Evolutionary conservation across 2,329 filamentous ascomycete species (phyloP).

Genomic region (Clonostachys solani): DNA sequence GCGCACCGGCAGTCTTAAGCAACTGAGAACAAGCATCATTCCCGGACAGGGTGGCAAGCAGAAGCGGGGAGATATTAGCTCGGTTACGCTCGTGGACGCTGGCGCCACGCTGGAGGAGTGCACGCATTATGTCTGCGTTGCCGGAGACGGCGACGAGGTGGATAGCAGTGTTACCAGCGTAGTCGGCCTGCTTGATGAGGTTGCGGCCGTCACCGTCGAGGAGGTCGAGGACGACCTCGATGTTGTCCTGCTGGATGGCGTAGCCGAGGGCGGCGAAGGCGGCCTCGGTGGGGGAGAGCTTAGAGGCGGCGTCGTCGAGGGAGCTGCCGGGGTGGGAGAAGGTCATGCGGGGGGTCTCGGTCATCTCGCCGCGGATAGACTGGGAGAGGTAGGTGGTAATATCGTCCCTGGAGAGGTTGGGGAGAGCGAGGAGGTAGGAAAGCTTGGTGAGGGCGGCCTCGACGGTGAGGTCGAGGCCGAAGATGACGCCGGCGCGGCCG

Average conservation of each 20-base stretch:
- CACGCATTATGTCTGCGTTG: conserved; percentile 49
- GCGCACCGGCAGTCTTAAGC: conserved; percentile 54
- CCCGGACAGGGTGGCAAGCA: conserved; percentile 55
- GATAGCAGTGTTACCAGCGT: conserved; percentile 72
- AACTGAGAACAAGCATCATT: conserved; percentile 48
- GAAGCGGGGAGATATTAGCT: conserved; percentile 63
- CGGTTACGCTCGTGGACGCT: conserved; percentile 63
- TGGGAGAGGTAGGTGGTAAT: conserved; percentile 68
- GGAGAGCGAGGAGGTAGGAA: conserved; percentile 73
- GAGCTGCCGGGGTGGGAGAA: conserved; percentile 70
- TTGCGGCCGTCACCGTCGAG: conserved; percentile 60
- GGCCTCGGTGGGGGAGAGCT: conserved; percentile 46
- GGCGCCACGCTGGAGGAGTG: conserved; percentile 57
- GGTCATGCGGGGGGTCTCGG: conserved; percentile 65
- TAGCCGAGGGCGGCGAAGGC: conserved; percentile 78
- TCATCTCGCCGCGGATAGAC: conserved; percentile 81
- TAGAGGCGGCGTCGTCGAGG: conserved; percentile 33
- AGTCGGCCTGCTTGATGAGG: conserved; percentile 72
- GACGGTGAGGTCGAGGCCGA: conserved; percentile 83
- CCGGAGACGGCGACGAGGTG: conserved; percentile 54
- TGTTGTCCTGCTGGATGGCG: conserved; percentile 69
- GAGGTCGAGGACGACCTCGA: conserved; percentile 61
- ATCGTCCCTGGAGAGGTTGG: conserved; percentile 58
- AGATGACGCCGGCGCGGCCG: conserved; percentile 79
- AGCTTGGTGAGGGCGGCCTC: conserved; percentile 91